Evolutionary conservation across 805 yeast species (phyloP).

Genomic region (Metschnikowia lochheadii): DNA sequence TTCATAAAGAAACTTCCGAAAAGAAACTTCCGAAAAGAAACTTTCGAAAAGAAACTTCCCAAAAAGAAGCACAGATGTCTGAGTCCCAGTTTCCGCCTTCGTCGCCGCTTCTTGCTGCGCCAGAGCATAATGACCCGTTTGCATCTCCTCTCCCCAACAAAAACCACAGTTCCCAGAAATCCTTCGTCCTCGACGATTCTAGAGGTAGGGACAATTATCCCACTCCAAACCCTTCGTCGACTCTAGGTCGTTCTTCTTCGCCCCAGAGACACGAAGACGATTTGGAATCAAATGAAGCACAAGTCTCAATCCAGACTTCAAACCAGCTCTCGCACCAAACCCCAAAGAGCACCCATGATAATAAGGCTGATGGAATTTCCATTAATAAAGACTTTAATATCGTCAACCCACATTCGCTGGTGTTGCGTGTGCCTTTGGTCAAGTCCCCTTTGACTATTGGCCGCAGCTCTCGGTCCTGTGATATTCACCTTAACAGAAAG

Average conservation of each 20-base stretch:
- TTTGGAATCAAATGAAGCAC: not conserved
- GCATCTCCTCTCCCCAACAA: conserved; percentile 5
- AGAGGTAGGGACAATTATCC: conserved; percentile 44
- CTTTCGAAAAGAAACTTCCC: too few relatives aligned
- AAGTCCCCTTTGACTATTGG: conserved; percentile 50
- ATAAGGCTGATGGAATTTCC: conserved; percentile 7
- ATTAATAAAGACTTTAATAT: conserved; percentile 34
- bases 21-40: too few relatives aligned
- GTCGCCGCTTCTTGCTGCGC: conserved; percentile 40
- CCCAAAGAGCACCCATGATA: too few relatives aligned
- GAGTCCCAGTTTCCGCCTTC: conserved; percentile 48
- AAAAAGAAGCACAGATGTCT: conserved; percentile 12
- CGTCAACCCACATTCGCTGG: conserved; percentile 29
- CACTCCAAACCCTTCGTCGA: conserved; percentile 68
- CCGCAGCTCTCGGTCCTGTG: conserved; percentile 61
- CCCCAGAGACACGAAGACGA: conserved; percentile 23
- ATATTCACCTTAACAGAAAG: conserved; percentile 34
- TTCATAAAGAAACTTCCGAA: too few relatives aligned
- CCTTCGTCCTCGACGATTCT: not conserved
- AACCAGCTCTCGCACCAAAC: too few relatives aligned
- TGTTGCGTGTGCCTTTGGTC: conserved; percentile 39
- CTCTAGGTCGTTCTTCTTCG: conserved; percentile 39
- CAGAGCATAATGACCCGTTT: conserved; percentile 17
- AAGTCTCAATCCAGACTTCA: too few relatives aligned
- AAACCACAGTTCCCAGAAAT: not conserved